Evolutionary conservation across 2,329 filamentous ascomycete species (phyloP).

Genomic region (Dothiorella sarmentorum): DNA sequence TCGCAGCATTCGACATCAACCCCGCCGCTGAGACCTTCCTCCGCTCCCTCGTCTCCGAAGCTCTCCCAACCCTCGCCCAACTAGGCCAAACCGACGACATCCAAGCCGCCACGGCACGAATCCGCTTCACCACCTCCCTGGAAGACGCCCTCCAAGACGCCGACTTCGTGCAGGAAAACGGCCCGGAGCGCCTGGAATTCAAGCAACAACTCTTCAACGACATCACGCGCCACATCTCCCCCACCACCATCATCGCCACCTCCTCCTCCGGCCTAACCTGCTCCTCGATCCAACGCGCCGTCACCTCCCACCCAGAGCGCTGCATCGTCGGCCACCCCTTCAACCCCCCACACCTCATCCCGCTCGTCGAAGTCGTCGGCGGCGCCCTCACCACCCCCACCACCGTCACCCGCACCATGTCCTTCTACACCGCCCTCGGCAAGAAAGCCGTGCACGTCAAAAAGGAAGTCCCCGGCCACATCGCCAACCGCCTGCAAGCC

Average conservation of each 20-base stretch:
- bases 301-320: conserved; percentile 29
- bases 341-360: conserved; percentile 49
- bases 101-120: conserved; percentile 9
- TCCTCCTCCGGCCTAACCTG: conserved; percentile 40
- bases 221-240: conserved; percentile 31
- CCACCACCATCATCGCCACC: conserved; percentile 39
- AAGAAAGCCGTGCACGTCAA: conserved; percentile 41
- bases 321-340: conserved; percentile 47
- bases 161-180: conserved; percentile 29
- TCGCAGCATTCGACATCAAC: conserved; percentile 43
- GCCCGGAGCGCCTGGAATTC: conserved; percentile 40
- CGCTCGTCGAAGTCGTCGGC: conserved; percentile 47
- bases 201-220: conserved; percentile 38
- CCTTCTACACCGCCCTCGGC: conserved; percentile 41
- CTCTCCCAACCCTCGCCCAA: conserved; percentile 20
- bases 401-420: conserved; percentile 29
- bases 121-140: conserved; percentile 24
- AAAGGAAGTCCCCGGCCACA: conserved; percentile 43
- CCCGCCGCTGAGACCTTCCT: conserved; percentile 29
- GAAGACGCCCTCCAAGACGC: conserved; percentile 20
- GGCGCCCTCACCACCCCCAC: conserved; percentile 29
- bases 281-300: conserved; percentile 30
- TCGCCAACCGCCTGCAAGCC: conserved; percentile 46
- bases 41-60: conserved; percentile 19
- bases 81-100: conserved; percentile 19